Base-by-base conservation (phyloP, 2,329 filamentous ascomycete species). In the Tolypocladium ovalisporum region DNA sequence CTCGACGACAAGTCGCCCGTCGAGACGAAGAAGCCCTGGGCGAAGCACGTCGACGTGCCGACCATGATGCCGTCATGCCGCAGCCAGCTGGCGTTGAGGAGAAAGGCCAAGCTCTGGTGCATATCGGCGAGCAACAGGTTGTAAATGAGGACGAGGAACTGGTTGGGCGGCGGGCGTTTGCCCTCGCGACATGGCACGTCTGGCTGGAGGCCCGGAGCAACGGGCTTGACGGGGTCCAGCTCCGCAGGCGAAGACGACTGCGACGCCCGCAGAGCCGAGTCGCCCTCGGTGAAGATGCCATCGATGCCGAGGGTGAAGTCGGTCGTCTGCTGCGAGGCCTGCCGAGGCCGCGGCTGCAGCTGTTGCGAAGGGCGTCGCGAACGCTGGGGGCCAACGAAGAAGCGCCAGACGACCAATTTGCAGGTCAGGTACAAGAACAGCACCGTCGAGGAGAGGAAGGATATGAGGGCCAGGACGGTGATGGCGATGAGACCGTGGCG, bases 71-170 rank as follows among this genome's bases (percentile, higher is more conserved):
- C 75, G 66, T 86, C 75, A 17, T 73, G 67, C 1, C 70, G 67
- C 6, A 87, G 72, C 79, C 85, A 86, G 39, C 79, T 72, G 4
- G 79, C 77, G 60, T 85, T 87, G 54, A 88, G 73, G 49, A 86
- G 64, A 65, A 88, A 89, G 4, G 84, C 82, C 0, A 82, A 67
- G 9, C 82, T 77, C 64, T 89, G 86, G 64, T 86, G 82, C 57
- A 87, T 77, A 63, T 89, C 86, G 58, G 86, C 85, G 27, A 87
- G 70, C 6, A 89, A 73, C 0, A 89, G 77, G 66, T 89, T 89
- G 67, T 87, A 81, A 58, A 89, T 85, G 5, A 89, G 75, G 0
- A 89, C 74, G 34, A 88, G 76, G 64, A 88, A 87, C 68, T 89
- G 86, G 62, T 88, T 88, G 0, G 78, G 78, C 7, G 77, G 78